These are phyloP conservation scores for Rhizoclosmatium globosum DNA, from an alignment of 192 early-diverging fungal genomes.

Conservation along the genomic window DNA sequence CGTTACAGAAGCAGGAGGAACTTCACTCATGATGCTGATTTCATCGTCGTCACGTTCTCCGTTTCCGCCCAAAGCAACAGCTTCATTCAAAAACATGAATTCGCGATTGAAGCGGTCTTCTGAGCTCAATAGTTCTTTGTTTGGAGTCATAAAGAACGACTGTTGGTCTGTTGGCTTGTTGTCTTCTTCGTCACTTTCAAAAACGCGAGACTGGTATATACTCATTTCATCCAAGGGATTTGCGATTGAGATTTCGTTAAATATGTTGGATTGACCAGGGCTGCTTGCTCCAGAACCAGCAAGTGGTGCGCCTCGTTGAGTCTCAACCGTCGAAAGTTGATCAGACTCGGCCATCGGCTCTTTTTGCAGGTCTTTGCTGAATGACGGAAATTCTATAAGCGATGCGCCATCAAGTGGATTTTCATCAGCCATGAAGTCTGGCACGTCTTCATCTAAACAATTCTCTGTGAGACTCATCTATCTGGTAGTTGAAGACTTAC, in stretches of 20 bases:
- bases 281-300: no score
- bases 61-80: neutral
- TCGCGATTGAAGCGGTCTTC: neutral
- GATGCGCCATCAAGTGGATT: neutral
- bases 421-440: neutral
- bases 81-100: neutral
- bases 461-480: neutral
- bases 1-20: neutral
- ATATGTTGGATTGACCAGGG: neutral
- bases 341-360: neutral
- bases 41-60: neutral
- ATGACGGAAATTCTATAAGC: neutral
- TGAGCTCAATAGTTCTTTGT: neutral
- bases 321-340: neutral
- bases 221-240: conserved; percentile 15
- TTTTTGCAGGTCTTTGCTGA: neutral
- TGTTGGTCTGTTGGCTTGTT: neutral
- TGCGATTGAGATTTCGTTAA: neutral
- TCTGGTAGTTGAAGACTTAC: neutral
- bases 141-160: neutral
- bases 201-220: neutral
- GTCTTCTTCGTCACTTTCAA: neutral
- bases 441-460: conserved; percentile 7
- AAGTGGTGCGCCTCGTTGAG: no score
- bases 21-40: neutral